Base-by-base conservation (phyloP, 2,329 filamentous ascomycete genomes). In the Polychaeton citri region DNA sequence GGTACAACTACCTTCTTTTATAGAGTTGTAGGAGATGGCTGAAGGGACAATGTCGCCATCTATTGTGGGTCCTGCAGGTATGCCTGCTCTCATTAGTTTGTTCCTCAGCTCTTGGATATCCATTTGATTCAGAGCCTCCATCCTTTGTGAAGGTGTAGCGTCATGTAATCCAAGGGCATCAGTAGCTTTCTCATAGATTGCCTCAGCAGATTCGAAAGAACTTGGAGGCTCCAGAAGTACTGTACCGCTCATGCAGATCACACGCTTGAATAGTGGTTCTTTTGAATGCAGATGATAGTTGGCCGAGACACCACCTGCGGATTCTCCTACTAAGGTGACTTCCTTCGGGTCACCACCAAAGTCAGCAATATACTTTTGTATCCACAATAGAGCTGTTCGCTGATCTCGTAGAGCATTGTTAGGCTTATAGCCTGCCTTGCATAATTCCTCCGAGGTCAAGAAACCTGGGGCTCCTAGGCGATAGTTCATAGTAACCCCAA, bases 391-490 rank as follows among this genome's bases (percentile, higher is more conserved):
- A 5, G 60, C 60, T 4, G 48, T 46, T 4, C 51, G 46, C 35
- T 62, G 60, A 31, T 53, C 49, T 9, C 38, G 37, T 1, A 51
- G 33, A 7, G 36, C 45, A 32, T 50, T 47, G 37, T 53, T 53
- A 5, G 49, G 31, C 21, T 44, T 40, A 33, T 50, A 50, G 15
- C 45, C 49, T 9, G 42, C 44, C 3, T 39, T 39, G 7, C 40
- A 35, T 34, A 52, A 39, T 18, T 48, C 40, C 12, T 44, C 16
- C 4, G 42, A 48, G 33, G 41, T 46, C 18, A 52, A 40, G 39
- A 69, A 68, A 2, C 67, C 63, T 8, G 60, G 53, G 4, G 52
- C 49, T 5, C 58, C 58, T 3, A 67, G 40, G 19, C 66, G 67
- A 48, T 73, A 74, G 51, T 44, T 42, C 16, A 63, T 53, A 2